Evolutionary conservation across 179 eudicot genomes (phyloP).

Genomic region (Beta corolliflora): DNA sequence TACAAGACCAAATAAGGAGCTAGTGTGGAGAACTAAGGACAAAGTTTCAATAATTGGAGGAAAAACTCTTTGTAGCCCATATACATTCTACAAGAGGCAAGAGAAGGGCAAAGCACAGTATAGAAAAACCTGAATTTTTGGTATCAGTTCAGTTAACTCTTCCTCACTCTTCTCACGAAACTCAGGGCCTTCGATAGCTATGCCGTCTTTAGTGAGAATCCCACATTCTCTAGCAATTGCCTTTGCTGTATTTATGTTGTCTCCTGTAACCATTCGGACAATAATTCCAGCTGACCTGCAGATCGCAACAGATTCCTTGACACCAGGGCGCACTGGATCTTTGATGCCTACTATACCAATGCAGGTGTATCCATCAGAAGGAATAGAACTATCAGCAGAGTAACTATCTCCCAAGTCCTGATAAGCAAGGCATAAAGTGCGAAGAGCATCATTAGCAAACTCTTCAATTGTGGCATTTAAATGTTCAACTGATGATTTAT

Average conservation of each 20-base stretch:
- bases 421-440: slow-evolving; percentile 87
- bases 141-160: slow-evolving; percentile 68
- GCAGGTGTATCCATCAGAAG: slow-evolving; percentile 69
- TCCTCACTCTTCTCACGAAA: slow-evolving; percentile 73
- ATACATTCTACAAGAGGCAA: background rate
- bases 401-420: slow-evolving; percentile 62
- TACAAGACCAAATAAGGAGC: background rate
- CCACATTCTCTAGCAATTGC: slow-evolving; percentile 99
- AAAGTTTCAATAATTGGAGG: background rate
- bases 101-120: background rate
- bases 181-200: slow-evolving; percentile 95
- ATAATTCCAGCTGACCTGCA: slow-evolving; percentile 88
- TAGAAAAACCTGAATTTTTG: slow-evolving; percentile 75
- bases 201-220: slow-evolving; percentile 86
- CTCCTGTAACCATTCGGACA: slow-evolving; percentile 96
- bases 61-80: background rate
- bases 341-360: slow-evolving; percentile 92
- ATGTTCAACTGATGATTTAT: slow-evolving; percentile 43
- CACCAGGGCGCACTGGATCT: slow-evolving; percentile 96
- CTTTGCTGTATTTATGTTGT: slow-evolving; percentile 91
- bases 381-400: slow-evolving; percentile 56
- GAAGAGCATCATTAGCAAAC: slow-evolving; percentile 84
- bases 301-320: slow-evolving; percentile 82
- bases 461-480: slow-evolving; percentile 66
- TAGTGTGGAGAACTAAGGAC: background rate